Evolutionary conservation across 257 asterid species (phyloP).

Genomic region (Fraxinus americana): DNA sequence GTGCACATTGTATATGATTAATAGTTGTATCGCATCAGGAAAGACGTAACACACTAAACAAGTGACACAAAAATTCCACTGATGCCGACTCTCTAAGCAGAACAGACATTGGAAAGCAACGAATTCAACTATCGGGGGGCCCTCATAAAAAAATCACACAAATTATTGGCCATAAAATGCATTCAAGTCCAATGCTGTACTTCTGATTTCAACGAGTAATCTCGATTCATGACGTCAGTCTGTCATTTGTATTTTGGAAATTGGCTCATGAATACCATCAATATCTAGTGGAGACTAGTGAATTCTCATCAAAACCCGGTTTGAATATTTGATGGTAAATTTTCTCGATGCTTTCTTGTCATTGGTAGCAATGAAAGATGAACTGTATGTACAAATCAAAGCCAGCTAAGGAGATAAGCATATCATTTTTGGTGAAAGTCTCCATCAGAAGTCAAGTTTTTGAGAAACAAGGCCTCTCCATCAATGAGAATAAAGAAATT

Average conservation of each 20-base stretch:
- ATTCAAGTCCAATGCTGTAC: neutral
- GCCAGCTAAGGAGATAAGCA: constrained; percentile 16
- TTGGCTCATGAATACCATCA: neutral
- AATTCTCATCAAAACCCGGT: neutral
- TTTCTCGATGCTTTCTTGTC: neutral
- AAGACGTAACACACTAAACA: neutral
- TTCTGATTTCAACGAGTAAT: no score
- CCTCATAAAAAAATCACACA: no score
- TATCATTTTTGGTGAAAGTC: constrained; percentile 41
- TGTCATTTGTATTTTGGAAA: no score
- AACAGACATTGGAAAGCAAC: no score
- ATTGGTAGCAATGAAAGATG: neutral
- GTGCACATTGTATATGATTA: no score
- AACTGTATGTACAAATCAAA: constrained; percentile 9
- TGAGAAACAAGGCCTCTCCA: constrained; percentile 27
- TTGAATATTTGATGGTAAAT: neutral
- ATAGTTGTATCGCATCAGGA: neutral
- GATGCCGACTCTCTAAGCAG: neutral
- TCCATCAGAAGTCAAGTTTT: constrained; percentile 33
- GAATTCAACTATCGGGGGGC: no score
- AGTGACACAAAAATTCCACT: no score
- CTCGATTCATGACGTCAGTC: neutral
- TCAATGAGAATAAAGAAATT: neutral
- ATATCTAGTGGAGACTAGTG: no score
- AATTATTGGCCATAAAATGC: constrained; percentile 12